These are phyloP conservation scores for Aspergillus chevalieri DNA, from an alignment of 2,329 filamentous ascomycete genomes.

Conservation along the genomic window DNA sequence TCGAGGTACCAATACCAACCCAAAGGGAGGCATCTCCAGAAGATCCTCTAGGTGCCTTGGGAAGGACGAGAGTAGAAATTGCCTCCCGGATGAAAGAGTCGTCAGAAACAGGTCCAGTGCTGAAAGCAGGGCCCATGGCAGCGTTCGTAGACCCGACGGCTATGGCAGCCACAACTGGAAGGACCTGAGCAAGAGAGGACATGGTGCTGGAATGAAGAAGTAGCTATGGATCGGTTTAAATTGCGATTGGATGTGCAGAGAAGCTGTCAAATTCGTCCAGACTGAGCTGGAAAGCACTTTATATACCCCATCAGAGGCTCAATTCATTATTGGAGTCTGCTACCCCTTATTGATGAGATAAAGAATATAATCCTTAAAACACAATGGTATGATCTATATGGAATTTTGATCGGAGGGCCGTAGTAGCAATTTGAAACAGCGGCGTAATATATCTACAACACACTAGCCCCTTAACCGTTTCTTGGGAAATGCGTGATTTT, in stretches of 20 bases:
- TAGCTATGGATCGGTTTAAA: background rate
- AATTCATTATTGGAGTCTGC: background rate
- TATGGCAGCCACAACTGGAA: constrained; percentile 9
- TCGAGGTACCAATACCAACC: constrained; percentile 46
- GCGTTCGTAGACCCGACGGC: constrained; percentile 12
- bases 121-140: constrained; percentile 34
- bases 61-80: constrained; percentile 40
- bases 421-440: background rate
- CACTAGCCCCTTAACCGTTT: background rate
- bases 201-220: constrained; percentile 2
- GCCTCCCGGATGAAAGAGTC: constrained; percentile 41
- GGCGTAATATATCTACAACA: background rate
- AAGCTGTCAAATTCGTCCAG: background rate
- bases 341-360: background rate
- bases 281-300: background rate
- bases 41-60: constrained; percentile 31
- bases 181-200: constrained; percentile 12
- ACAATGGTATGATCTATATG: background rate
- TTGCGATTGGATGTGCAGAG: background rate
- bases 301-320: background rate
- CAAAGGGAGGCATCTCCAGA: constrained; percentile 39
- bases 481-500: background rate
- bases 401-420: background rate
- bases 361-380: background rate
- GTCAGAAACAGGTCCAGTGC: constrained; percentile 38